These are phyloP conservation scores for Aristolochia fimbriata DNA, from an alignment of 164 flowering plant species.

Conservation along the genomic window DNA sequence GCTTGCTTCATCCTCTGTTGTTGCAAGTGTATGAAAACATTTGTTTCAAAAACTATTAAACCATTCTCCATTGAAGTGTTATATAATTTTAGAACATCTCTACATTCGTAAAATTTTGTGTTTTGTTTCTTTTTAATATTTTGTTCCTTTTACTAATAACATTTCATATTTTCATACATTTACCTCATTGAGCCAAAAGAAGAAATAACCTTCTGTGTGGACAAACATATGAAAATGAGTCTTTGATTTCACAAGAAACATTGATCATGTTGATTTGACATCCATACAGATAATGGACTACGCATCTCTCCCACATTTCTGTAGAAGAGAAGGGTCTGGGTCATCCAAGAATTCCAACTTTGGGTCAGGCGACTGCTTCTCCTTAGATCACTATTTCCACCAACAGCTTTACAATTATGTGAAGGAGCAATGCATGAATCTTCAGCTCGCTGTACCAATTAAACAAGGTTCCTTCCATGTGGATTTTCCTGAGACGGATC, in stretches of 20 bases:
- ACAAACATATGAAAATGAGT: too few species aligned
- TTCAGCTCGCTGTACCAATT: constrained; percentile 20
- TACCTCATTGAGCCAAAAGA: too few species aligned
- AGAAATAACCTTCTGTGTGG: too few species aligned
- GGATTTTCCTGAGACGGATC: constrained; percentile 42
- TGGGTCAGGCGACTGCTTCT: constrained; percentile 38
- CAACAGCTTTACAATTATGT: constrained; percentile 64
- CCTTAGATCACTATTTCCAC: constrained; percentile 73
- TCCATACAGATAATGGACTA: constrained; percentile 63
- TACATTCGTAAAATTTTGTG: not conserved
- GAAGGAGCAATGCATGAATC: constrained; percentile 35
- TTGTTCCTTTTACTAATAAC: too few species aligned
- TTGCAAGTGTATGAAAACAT: too few species aligned
- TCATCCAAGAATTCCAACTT: constrained; percentile 39
- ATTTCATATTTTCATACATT: too few species aligned
- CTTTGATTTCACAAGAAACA: not conserved
- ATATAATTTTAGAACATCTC: not conserved
- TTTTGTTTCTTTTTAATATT: too few species aligned
- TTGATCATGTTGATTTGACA: not conserved
- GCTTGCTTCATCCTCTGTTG: too few species aligned
- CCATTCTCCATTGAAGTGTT: too few species aligned
- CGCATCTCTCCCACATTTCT: constrained; percentile 75
- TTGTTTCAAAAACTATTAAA: too few species aligned
- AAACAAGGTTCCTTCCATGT: constrained; percentile 78
- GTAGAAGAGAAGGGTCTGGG: constrained; percentile 61